Percentiles rank a stretch among this genome's conserved stretches.
These are phyloP conservation scores for Cladorrhinum sp. DNA, from an alignment of 2,329 filamentous ascomycete species.

Conservation along the genomic window DNA sequence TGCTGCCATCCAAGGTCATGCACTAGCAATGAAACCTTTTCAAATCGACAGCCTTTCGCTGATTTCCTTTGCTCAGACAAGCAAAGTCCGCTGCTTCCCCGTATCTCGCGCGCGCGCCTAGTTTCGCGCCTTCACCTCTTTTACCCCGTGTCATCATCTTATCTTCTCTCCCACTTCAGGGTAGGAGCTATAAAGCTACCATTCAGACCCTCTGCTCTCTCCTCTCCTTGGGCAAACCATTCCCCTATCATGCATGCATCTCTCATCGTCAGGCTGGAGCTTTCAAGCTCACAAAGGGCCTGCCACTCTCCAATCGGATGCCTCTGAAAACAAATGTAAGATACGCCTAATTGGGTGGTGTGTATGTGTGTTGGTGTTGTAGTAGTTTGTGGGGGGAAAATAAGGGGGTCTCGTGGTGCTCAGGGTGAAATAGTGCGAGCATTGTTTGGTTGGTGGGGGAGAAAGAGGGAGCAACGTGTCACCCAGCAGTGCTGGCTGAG, in stretches of 20 bases:
- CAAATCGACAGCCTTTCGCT: constrained; percentile 14
- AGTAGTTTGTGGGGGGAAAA: constrained; percentile 8
- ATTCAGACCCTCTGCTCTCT: constrained; percentile 42
- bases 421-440: background rate
- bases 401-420: background rate
- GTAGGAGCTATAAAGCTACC: constrained; percentile 51
- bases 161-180: constrained; percentile 28
- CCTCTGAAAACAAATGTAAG: constrained; percentile 30
- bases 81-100: constrained; percentile 9
- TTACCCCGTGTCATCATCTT: background rate
- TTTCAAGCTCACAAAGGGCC: constrained; percentile 63
- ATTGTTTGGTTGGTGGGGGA: background rate
- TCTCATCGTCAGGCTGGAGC: constrained; percentile 52
- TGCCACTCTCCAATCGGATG: constrained; percentile 27
- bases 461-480: background rate
- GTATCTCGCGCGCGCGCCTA: constrained; percentile 17
- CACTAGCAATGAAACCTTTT: constrained; percentile 31
- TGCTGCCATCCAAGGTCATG: constrained; percentile 22
- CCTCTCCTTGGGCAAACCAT: constrained; percentile 10
- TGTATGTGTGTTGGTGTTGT: constrained; percentile 13
- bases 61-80: background rate
- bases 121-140: constrained; percentile 5
- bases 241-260: constrained; percentile 28
- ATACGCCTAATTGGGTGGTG: constrained; percentile 31
- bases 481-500: background rate